These are phyloP conservation scores for Clausena lansium DNA, from an alignment of 345 rosid species.

Conservation along the genomic window DNA sequence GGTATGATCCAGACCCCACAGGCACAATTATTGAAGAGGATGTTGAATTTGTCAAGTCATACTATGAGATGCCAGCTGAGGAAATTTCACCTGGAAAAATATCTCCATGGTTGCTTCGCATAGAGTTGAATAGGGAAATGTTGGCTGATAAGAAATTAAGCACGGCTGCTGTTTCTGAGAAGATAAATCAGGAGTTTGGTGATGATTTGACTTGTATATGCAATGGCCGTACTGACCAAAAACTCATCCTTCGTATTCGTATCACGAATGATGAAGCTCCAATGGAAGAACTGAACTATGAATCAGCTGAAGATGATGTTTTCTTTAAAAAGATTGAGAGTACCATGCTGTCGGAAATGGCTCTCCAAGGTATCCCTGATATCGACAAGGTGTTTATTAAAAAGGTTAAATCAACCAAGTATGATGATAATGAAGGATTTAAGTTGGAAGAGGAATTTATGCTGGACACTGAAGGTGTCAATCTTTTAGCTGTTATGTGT, in stretches of 20 bases:
- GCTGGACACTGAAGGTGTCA: constrained; percentile 97
- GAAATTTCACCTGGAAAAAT: constrained; percentile 88
- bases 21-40: constrained; percentile 91
- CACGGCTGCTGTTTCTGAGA: constrained; percentile 96
- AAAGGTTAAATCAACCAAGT: constrained; percentile 70
- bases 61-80: constrained; percentile 98
- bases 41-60: constrained; percentile 84
- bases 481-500: no score
- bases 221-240: constrained; percentile 77
- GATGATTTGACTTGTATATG: constrained; percentile 93
- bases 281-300: constrained; percentile 76
- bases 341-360: constrained; percentile 98
- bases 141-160: constrained; percentile 95
- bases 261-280: constrained; percentile 98
- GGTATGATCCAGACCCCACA: constrained; percentile 98
- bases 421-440: constrained; percentile 78
- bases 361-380: constrained; percentile 95
- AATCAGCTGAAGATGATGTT: constrained; percentile 97
- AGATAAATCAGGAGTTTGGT: constrained; percentile 90
- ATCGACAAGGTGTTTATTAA: constrained; percentile 93
- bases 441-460: constrained; percentile 90
- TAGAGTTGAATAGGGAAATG: constrained; percentile 97
- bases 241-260: constrained; percentile 86
- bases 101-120: constrained; percentile 97
- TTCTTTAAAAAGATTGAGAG: constrained; percentile 97